These are phyloP conservation scores for Glarea lozoyensis DNA, from an alignment of 495 filamentous ascomycete species.

Conservation along the genomic window DNA sequence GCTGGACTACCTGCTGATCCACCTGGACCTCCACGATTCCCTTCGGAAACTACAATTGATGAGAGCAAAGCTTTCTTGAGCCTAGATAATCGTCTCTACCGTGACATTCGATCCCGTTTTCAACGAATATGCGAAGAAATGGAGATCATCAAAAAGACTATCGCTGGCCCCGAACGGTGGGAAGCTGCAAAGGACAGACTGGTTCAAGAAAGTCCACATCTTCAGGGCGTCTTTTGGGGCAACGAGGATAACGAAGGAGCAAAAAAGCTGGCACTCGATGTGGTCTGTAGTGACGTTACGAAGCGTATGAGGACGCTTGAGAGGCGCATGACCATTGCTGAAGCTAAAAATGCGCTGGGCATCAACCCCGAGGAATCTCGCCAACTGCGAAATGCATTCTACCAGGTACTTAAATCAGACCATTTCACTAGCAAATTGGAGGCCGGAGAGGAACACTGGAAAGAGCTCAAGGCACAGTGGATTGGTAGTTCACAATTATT, in stretches of 20 bases:
- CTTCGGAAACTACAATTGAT: conserved; percentile 73
- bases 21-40: conserved; percentile 65
- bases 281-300: conserved; percentile 73
- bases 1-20: conserved; percentile 67
- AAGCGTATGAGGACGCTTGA: conserved; percentile 63
- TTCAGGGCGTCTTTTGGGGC: conserved; percentile 54
- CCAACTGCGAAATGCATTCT: conserved; percentile 55
- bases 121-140: conserved; percentile 56
- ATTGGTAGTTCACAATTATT: conserved; percentile 48
- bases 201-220: conserved; percentile 53
- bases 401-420: conserved; percentile 55
- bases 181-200: conserved; percentile 60
- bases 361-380: conserved; percentile 65
- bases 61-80: conserved; percentile 64
- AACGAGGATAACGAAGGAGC: conserved; percentile 41
- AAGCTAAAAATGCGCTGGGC: conserved; percentile 63
- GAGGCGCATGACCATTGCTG: conserved; percentile 56
- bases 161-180: conserved; percentile 64
- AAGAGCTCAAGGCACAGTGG: conserved; percentile 61
- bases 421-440: conserved; percentile 68
- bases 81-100: conserved; percentile 55
- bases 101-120: conserved; percentile 55
- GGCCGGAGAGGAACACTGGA: conserved; percentile 63
- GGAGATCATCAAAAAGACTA: conserved; percentile 64
- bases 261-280: conserved; percentile 57